Percentiles rank a stretch among this genome's conserved stretches.
Evolutionary conservation across 768 basidiomycete species (phyloP).

Genomic region (Psilocybe sp.): DNA sequence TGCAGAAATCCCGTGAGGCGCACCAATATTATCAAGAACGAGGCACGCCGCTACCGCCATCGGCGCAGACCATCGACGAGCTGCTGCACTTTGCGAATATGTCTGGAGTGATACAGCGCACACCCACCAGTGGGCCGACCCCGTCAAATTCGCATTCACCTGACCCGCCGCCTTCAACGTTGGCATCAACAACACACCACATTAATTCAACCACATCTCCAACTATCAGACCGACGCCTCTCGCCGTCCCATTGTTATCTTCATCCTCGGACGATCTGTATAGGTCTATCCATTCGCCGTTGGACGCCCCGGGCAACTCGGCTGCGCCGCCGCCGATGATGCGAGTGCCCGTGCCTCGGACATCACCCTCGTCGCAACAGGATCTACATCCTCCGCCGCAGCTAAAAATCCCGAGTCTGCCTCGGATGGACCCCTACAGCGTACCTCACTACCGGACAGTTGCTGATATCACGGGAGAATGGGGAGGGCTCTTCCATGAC

Average conservation of each 20-base stretch:
- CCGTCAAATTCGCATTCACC: neutral
- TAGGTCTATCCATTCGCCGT: no score
- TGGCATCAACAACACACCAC: no score
- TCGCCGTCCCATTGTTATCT: no score
- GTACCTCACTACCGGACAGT: conserved; percentile 16
- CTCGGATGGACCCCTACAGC: neutral
- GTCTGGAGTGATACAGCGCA: conserved; percentile 23
- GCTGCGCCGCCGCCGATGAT: no score
- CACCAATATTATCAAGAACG: conserved; percentile 12
- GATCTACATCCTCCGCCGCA: neutral
- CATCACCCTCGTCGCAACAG: neutral
- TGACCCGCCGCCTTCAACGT: no score
- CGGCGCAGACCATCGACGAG: conserved; percentile 26
- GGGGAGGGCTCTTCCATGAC: conserved; percentile 37
- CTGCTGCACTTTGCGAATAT: conserved; percentile 33
- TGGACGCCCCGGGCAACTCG: no score
- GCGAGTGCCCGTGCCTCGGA: no score
- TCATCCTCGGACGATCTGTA: no score
- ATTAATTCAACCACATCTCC: no score
- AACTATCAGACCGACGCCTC: no score
- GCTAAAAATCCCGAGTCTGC: neutral
- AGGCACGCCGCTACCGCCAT: conserved; percentile 11
- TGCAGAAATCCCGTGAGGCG: conserved; percentile 36
- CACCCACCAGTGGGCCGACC: neutral
- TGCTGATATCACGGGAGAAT: conserved; percentile 30